Evolutionary conservation across 1,284 basidiomycete genomes (phyloP).

Genomic region (Pascua guehoae): DNA sequence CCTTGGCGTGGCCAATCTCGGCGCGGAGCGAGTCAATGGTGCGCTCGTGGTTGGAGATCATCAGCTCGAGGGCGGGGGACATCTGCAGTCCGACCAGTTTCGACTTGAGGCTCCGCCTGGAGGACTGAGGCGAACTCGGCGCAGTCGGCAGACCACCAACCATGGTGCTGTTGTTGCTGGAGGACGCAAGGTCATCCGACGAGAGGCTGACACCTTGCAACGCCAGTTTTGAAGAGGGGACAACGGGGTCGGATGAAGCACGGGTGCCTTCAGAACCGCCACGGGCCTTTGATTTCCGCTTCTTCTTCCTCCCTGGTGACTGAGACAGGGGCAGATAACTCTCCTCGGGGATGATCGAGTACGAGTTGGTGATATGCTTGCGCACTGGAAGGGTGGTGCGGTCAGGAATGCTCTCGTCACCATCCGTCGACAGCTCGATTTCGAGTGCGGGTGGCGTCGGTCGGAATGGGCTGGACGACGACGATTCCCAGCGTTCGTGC

Average conservation of each 20-base stretch:
- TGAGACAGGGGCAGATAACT: conserved; percentile 28
- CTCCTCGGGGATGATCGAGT: conserved; percentile 39
- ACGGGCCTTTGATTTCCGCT: conserved; percentile 29
- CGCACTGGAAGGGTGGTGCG: not conserved
- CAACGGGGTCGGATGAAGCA: too few relatives aligned
- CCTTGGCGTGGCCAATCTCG: conserved; percentile 41
- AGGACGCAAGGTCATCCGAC: not conserved
- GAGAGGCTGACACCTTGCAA: not conserved
- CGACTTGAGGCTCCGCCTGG: conserved; percentile 23
- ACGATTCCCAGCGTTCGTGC: not conserved
- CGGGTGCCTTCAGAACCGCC: not conserved
- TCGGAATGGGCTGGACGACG: not conserved
- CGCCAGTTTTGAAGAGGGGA: too few relatives aligned
- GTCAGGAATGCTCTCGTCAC: conserved; percentile 3
- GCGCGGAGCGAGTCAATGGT: conserved; percentile 39
- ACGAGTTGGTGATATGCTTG: conserved; percentile 1
- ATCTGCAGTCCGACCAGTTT: conserved; percentile 24
- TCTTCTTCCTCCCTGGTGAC: conserved; percentile 25
- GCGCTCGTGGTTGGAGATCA: conserved; percentile 34
- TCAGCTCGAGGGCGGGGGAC: conserved; percentile 23
- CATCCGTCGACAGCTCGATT: conserved; percentile 14
- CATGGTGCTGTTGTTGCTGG: not conserved
- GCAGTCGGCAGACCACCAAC: not conserved
- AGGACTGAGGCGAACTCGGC: conserved; percentile 1
- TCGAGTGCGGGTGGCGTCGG: not conserved